Base-by-base conservation (phyloP, 2,329 filamentous ascomycete species). In the Whalleya microplaca region DNA sequence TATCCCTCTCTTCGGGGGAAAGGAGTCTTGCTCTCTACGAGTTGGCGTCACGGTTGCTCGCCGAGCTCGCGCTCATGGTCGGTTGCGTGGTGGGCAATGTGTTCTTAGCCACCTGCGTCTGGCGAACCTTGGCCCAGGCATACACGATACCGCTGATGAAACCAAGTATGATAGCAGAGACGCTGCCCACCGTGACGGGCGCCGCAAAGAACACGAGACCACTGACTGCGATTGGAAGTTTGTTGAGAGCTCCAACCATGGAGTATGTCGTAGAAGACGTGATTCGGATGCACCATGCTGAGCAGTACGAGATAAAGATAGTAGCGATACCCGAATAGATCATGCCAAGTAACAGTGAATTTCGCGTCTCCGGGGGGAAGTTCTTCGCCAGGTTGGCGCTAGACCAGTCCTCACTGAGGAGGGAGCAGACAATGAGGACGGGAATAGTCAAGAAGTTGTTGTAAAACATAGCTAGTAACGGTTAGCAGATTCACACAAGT, bases 271-370 rank as follows among this genome's bases (percentile, higher is more conserved):
- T 99, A 18, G 93, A 97, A 0, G 93, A 96, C 7, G 95, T 98
- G 63, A 96, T 91, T 65, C 95, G 93, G 63, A 99, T 96, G 73
- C 95, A 98, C 95, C 95, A 99, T 40, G 95, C 95, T 16, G 94
- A 97, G 71, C 92, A 96, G 83, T 99, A 99, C n/a, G 94, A 98
- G 75, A 99, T 99, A 78, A 97, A 96, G 70, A 98, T 93, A 48
- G 93, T 91, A 37, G 88, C 93, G 51, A 97, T 82, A 58, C 95
- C 95, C 4, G 95, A 97, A 76, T 98, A 90, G 69, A 98, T 79
- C 91, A 98, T 97, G 70, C 93, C 91, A 58, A 90, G 78, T 65
- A 96, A 83, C 66, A 97, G 86, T 66, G 81, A 84, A 75, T 91
- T 95, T 67, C 93, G 90, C 32, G 86, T 80, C 63, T 89, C 89